phyloP scores from a whole-genome alignment of 352 stramenopile species.

The Pythium plurisporium region DNA sequence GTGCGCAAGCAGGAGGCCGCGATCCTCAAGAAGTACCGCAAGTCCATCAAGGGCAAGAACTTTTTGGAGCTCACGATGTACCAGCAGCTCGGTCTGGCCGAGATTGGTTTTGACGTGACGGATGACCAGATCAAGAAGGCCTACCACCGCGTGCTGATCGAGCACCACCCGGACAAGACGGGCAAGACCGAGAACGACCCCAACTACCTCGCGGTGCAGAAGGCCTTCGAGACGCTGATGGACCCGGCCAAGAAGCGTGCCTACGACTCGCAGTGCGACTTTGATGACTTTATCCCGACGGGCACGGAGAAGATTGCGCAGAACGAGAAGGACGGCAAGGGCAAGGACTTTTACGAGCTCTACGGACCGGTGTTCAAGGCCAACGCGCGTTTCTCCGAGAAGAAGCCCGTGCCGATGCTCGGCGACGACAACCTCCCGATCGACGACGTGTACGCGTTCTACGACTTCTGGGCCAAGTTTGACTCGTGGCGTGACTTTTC shows the following conservation, averaged over 20 bases:
- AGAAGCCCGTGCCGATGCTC: conserved; percentile 66
- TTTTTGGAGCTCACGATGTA: conserved; percentile 86
- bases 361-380: conserved; percentile 75
- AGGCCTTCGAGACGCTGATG: conserved; percentile 77
- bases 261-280: conserved; percentile 86
- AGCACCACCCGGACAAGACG: conserved; percentile 87
- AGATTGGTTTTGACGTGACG: conserved; percentile 77
- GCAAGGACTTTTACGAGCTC: conserved; percentile 84
- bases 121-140: conserved; percentile 86
- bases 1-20: conserved; percentile 62
- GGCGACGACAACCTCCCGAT: conserved; percentile 59
- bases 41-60: conserved; percentile 76
- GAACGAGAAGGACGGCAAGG: conserved; percentile 52
- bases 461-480: conserved; percentile 90
- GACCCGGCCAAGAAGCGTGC: conserved; percentile 78
- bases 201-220: conserved; percentile 86
- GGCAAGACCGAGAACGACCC: conserved; percentile 87
- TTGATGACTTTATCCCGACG: conserved; percentile 75
- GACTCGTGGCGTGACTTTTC: conserved; percentile 84
- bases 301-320: conserved; percentile 76
- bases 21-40: conserved; percentile 75
- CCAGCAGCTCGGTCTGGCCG: conserved; percentile 71
- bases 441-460: conserved; percentile 73
- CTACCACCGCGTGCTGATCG: conserved; percentile 85
- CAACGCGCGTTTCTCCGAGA: conserved; percentile 81